A percentile compares a stretch with the other conserved stretches of the same genome.
Conservation (phyloP, 805 yeast species). For the Lachancea lanzarotensis region DNA sequence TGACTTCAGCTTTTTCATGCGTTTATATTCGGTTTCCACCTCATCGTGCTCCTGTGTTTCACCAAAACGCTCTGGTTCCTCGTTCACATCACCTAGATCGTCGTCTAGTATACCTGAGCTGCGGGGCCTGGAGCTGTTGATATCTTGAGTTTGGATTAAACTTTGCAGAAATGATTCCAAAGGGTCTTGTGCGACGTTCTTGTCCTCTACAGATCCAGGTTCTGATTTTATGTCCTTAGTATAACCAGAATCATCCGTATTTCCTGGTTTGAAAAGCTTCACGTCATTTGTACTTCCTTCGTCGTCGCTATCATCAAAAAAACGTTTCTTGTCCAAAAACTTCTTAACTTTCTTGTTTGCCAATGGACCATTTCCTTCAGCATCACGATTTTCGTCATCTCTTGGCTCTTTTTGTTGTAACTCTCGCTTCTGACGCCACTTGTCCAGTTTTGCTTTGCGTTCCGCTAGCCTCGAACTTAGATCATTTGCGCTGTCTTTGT, state of each 20-base stretch:
- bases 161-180: conserved; percentile 41
- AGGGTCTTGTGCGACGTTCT: conserved; percentile 35
- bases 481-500: not conserved
- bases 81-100: conserved; percentile 27
- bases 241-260: not conserved
- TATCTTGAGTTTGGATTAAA: conserved; percentile 11
- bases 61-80: conserved; percentile 17
- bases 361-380: no score
- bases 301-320: conserved; percentile 30
- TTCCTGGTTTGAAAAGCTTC: conserved; percentile 19
- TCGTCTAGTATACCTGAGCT: conserved; percentile 1
- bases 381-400: not conserved
- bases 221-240: not conserved
- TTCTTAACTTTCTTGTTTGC: not conserved
- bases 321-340: conserved; percentile 9
- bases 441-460: conserved; percentile 8
- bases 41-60: conserved; percentile 34
- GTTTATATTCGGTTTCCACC: conserved; percentile 32
- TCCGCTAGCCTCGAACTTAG: conserved; percentile 30
- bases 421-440: not conserved
- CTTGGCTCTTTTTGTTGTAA: not conserved
- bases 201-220: not conserved
- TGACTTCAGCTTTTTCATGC: conserved; percentile 35
- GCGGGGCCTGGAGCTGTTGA: conserved; percentile 15
- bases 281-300: conserved; percentile 22